phyloP scores from a whole-genome alignment of 768 basidiomycete genomes.

The Pholiota microspora region DNA sequence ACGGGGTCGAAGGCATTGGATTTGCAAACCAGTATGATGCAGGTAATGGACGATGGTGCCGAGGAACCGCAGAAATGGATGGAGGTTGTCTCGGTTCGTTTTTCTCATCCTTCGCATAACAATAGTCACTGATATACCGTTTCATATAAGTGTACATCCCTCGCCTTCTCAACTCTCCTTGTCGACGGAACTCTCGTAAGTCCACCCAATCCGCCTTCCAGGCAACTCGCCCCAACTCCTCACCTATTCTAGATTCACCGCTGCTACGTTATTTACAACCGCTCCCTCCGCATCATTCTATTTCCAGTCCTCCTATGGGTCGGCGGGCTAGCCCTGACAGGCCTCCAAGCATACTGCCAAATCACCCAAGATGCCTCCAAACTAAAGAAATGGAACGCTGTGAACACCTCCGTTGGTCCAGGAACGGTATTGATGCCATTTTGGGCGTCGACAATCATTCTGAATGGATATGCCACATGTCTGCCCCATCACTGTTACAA shows the following conservation, averaged over 20 bases:
- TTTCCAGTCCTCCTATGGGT: slow-evolving; percentile 19
- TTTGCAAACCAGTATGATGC: no score
- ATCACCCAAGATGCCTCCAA: slow-evolving; percentile 3
- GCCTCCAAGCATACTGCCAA: slow-evolving; percentile 10
- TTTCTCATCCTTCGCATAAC: neutral
- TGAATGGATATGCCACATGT: slow-evolving; percentile 20
- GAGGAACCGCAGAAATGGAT: no score
- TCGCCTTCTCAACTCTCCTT: slow-evolving; percentile 5
- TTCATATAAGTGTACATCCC: slow-evolving; percentile 2
- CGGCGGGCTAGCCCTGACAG: slow-evolving; percentile 9
- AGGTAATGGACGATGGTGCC: no score
- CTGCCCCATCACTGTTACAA: neutral
- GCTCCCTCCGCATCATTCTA: slow-evolving; percentile 8
- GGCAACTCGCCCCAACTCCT: neutral
- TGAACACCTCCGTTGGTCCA: neutral
- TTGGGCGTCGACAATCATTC: slow-evolving; percentile 13
- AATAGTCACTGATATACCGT: neutral
- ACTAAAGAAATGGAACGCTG: neutral
- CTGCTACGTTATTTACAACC: slow-evolving; percentile 18
- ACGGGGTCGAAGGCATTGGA: no score
- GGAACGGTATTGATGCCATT: slow-evolving; percentile 5
- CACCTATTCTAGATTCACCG: slow-evolving; percentile 15
- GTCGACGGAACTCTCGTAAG: slow-evolving; percentile 13
- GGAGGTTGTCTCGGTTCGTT: slow-evolving; percentile 3
- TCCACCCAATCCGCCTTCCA: neutral